Evolutionary conservation across 805 yeast species (phyloP).

Genomic region (Wickerhamomyces kurtzmanii): DNA sequence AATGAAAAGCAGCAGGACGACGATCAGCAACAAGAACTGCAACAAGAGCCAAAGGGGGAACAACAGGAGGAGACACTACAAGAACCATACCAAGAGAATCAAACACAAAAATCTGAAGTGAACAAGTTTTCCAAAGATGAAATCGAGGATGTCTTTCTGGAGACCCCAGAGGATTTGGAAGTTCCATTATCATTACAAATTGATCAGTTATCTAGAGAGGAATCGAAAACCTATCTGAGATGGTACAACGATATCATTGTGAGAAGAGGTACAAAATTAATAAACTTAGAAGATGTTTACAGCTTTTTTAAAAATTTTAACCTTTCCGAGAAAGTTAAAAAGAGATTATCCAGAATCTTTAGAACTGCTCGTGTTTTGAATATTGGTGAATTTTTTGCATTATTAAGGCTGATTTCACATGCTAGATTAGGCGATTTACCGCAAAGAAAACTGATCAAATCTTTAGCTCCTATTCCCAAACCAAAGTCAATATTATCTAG

Average conservation of each 20-base stretch:
- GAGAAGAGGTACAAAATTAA: conserved; percentile 56
- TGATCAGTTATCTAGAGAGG: conserved; percentile 65
- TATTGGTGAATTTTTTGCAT: conserved; percentile 86
- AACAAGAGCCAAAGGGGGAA: background rate
- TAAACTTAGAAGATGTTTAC: conserved; percentile 71
- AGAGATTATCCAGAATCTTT: conserved; percentile 41
- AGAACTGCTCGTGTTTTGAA: conserved; percentile 51
- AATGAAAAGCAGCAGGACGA: no score
- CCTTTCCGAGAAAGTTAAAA: conserved; percentile 39
- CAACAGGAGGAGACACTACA: background rate
- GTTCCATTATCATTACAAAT: conserved; percentile 59
- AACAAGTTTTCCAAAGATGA: background rate
- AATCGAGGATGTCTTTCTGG: conserved; percentile 9
- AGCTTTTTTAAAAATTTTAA: conserved; percentile 71
- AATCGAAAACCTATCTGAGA: conserved; percentile 75
- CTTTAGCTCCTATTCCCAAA: conserved; percentile 58
- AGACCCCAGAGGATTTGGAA: conserved; percentile 25
- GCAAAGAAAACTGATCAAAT: conserved; percentile 37
- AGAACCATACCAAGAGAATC: conserved; percentile 1
- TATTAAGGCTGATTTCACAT: conserved; percentile 72
- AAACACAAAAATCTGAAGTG: background rate
- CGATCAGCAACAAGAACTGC: background rate
- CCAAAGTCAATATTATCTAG: conserved; percentile 72
- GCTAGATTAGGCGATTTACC: conserved; percentile 41
- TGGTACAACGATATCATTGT: conserved; percentile 87